These are phyloP conservation scores for Vanrija pseudolonga DNA, from an alignment of 1,284 basidiomycete species.

Conservation along the genomic window DNA sequence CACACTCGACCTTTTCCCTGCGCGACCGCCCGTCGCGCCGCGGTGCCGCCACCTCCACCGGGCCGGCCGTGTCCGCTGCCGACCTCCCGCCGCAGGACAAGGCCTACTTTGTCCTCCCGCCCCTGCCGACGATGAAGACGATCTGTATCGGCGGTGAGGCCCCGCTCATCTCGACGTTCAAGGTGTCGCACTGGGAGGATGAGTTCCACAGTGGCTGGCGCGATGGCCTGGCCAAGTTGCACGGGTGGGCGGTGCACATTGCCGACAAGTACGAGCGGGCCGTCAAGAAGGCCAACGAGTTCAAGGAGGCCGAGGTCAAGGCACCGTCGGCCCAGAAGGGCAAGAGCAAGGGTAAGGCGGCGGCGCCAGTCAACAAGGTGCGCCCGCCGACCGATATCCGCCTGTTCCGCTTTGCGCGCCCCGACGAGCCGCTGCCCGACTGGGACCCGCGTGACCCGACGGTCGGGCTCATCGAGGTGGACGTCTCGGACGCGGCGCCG, in stretches of 20 bases:
- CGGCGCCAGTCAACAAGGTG: conserved; percentile 14
- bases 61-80: conserved; percentile 11
- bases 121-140: conserved; percentile 41
- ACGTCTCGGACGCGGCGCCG: conserved; percentile 7
- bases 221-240: conserved; percentile 39
- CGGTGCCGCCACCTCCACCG: conserved; percentile 8
- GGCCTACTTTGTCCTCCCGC: conserved; percentile 45
- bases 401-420: conserved; percentile 41
- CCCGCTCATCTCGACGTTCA: conserved; percentile 23
- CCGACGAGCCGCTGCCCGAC: conserved; percentile 20
- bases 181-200: conserved; percentile 39
- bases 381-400: conserved; percentile 42
- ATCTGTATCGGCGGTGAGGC: conserved; percentile 48
- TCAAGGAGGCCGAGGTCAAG: conserved; percentile 17
- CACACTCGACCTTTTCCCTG: conserved; percentile 42
- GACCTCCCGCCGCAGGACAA: conserved; percentile 34
- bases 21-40: conserved; percentile 34
- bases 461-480: conserved; percentile 37
- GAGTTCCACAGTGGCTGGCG: conserved; percentile 48
- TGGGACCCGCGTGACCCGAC: conserved; percentile 27
- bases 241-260: conserved; percentile 45
- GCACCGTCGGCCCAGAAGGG: background rate
- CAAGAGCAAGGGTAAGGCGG: conserved; percentile 33
- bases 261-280: conserved; percentile 47
- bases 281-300: conserved; percentile 40